A percentile compares a stretch with the other conserved stretches of the same genome.
Conservation (phyloP, 495 filamentous ascomycete genomes). For the Chaetomium fimeti region DNA sequence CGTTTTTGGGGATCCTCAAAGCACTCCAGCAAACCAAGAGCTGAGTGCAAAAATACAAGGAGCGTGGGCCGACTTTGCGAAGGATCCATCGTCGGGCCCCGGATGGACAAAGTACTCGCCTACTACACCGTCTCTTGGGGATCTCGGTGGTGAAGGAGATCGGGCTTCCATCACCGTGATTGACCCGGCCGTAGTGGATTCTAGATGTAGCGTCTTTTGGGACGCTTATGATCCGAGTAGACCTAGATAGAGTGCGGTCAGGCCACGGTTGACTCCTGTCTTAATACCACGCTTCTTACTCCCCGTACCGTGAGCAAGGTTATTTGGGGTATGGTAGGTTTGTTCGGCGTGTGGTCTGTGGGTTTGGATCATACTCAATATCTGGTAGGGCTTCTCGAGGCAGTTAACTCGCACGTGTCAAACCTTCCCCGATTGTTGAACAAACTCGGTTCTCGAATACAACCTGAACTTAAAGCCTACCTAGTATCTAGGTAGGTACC, state of each 20-base stretch:
- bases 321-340: too few relatives aligned
- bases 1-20: background rate
- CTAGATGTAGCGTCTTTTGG: background rate
- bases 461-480: too few relatives aligned
- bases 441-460: too few relatives aligned
- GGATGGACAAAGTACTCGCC: background rate
- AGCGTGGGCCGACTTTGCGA: constrained; percentile 1
- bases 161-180: constrained; percentile 2
- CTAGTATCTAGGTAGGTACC: too few relatives aligned
- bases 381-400: too few relatives aligned
- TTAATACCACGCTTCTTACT: too few relatives aligned
- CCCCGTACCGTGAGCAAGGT: too few relatives aligned
- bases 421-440: too few relatives aligned
- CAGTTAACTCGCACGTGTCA: too few relatives aligned
- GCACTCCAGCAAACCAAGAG: background rate
- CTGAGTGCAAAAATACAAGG: constrained; percentile 6
- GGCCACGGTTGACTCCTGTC: too few relatives aligned
- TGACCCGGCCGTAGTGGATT: background rate
- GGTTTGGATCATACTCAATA: too few relatives aligned
- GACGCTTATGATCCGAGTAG: constrained; percentile 5
- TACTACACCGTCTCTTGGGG: background rate
- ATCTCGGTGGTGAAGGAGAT: background rate
- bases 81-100: background rate
- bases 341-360: too few relatives aligned
- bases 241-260: background rate